Conservation (phyloP, 345 rosid genomes). For the Salix purpurea region DNA sequence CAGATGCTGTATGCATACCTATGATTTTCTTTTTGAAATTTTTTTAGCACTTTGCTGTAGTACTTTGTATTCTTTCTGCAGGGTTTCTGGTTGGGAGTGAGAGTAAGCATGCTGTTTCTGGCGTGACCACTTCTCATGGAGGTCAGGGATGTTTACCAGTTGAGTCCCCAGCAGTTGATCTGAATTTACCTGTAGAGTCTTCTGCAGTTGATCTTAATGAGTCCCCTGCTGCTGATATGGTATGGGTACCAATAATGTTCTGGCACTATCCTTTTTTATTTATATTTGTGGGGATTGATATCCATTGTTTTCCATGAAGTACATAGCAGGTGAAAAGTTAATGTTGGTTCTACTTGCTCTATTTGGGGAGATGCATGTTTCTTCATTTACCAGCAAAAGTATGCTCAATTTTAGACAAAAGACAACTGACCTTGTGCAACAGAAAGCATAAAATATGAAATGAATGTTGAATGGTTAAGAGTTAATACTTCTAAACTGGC, state of each 20-base stretch:
- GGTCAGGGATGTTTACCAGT: constrained; percentile 15
- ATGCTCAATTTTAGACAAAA: neutral
- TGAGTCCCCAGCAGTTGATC: constrained; percentile 28
- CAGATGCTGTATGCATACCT: constrained; percentile 20
- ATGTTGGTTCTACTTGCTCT: neutral
- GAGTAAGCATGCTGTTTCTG: constrained; percentile 53
- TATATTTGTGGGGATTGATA: neutral
- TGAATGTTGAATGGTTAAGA: neutral
- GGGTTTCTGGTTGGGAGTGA: constrained; percentile 33
- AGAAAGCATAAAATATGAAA: neutral
- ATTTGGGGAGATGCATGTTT: neutral
- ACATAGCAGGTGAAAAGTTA: neutral
- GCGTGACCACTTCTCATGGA: constrained; percentile 39
- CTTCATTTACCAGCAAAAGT: neutral
- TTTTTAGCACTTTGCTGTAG: constrained; percentile 25
- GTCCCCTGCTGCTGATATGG: constrained; percentile 17
- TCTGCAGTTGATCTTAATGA: constrained; percentile 17
- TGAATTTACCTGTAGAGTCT: constrained; percentile 17
- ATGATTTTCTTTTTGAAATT: constrained; percentile 9
- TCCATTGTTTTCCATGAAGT: neutral
- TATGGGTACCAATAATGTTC: constrained; percentile 14
- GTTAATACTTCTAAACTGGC: neutral
- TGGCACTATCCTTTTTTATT: neutral
- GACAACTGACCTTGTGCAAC: neutral
- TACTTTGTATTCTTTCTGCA: constrained; percentile 18